phyloP scores from a whole-genome alignment of 768 basidiomycete genomes.

The Lyophyllum semitale region DNA sequence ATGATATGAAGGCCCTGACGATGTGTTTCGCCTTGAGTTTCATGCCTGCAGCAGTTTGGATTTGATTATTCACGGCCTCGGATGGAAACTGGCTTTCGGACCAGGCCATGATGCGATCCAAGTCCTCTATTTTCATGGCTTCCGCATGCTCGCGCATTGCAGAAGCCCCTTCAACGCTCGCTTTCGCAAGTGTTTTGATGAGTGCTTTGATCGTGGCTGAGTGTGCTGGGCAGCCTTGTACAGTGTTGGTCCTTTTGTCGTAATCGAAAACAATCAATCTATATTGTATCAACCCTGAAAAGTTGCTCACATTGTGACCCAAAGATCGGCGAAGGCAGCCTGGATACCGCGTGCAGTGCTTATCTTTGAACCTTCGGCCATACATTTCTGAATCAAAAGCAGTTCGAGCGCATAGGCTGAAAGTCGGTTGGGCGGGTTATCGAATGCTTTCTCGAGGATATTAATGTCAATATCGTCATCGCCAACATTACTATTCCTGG shows the following conservation, averaged over 20 bases:
- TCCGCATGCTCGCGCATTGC: neutral
- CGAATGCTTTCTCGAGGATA: conserved; percentile 26
- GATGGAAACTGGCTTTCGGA: neutral
- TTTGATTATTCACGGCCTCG: too few species aligned
- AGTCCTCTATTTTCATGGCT: neutral
- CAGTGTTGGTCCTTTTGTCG: neutral
- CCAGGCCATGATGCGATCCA: neutral
- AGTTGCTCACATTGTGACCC: neutral
- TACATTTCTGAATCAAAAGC: conserved; percentile 32
- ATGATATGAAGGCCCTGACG: neutral
- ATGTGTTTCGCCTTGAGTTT: neutral
- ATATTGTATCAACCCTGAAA: neutral
- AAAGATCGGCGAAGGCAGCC: conserved; percentile 22
- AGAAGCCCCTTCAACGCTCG: neutral
- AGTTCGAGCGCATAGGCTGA: conserved; percentile 28
- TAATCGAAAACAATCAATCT: neutral
- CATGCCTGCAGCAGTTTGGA: neutral
- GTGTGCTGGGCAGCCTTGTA: neutral
- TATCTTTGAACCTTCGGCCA: conserved; percentile 18
- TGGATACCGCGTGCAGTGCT: conserved; percentile 26
- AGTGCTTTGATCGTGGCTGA: neutral
- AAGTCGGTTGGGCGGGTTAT: conserved; percentile 26
- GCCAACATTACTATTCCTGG: neutral
- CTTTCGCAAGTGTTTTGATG: neutral
- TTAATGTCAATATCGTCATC: conserved; percentile 18